Evolutionary conservation across 257 asterid species (phyloP), one percentile per base, ranked within the genome.

Genomic region (Solanum acaule): DNA sequence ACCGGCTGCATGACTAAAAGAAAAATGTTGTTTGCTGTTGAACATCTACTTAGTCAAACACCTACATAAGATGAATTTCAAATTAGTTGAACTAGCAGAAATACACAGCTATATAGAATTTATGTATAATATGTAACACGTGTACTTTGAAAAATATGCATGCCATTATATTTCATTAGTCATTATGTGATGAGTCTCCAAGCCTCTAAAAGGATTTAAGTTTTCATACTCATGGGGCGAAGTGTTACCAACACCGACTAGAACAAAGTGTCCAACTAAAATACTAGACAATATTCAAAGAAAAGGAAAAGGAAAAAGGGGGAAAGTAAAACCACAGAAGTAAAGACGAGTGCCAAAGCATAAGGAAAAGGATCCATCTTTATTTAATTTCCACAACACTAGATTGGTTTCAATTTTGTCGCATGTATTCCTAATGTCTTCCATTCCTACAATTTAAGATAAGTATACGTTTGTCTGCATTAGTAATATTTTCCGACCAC

Each of bases 51-150:
- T 42, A n/a, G 34, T 91, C 88, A 88, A 68, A 91, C 93, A 88
- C 87, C 95, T 94, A 92, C 89, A 89, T 20, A 25, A 65, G 89
- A 89, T 46, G 72, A 75, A 86, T 40, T 18, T 87, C 85, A 52
- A 83, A 67, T 65, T 35, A 78, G 67, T 84, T 29, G 22, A 29
- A 83, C 85, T 78, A 4, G 65, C 63, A 78, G 63, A 42, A 4
- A 49, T 42, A 15, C 85, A 78, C 63, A 27, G 65, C 65, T 15
- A 25, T 42, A 22, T 40, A 78, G 85, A 42, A 33, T 78, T 78
- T 78, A 76, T 38, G n/a, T 16, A 14, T 42, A 25, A 40, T 38
- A 40, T 77, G 18, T 13, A 52, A 37, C 13, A 14, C n/a, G 0
- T 16, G 15, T 25, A 42, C n/a, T 78, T n/a, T 33, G n/a, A 42